A percentile compares a stretch with the other conserved stretches of the same genome.
Conservation (phyloP, 805 yeast genomes). For the Barnettozyma populi region DNA sequence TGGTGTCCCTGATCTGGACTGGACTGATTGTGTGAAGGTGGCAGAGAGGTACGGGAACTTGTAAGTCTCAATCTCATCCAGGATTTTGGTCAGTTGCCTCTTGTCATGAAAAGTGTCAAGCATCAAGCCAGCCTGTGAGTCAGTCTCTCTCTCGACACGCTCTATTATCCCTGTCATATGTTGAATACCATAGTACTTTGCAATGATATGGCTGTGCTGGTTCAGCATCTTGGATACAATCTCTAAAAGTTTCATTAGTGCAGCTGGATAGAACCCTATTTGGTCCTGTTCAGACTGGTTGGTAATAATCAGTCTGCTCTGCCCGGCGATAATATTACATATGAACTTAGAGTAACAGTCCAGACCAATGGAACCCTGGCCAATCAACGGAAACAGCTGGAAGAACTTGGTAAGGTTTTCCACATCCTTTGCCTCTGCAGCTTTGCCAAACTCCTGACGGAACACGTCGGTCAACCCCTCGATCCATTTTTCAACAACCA, state of each 20-base stretch:
- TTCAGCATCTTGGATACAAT: conserved; percentile 77
- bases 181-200: conserved; percentile 58
- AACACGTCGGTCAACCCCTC: conserved; percentile 53
- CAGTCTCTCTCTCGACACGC: conserved; percentile 80
- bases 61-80: conserved; percentile 53
- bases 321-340: conserved; percentile 76
- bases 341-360: conserved; percentile 81
- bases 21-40: conserved; percentile 6
- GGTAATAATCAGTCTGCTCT: conserved; percentile 62
- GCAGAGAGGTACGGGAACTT: conserved; percentile 37
- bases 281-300: conserved; percentile 34
- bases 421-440: conserved; percentile 63
- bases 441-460: conserved; percentile 56
- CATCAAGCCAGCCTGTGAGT: conserved; percentile 86
- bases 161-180: conserved; percentile 65
- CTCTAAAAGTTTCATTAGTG: conserved; percentile 68
- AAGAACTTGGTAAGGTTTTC: conserved; percentile 71
- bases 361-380: conserved; percentile 65
- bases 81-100: conserved; percentile 48
- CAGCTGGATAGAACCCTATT: conserved; percentile 52
- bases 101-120: conserved; percentile 81
- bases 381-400: conserved; percentile 82
- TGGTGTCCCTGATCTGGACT: conserved; percentile 5
- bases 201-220: conserved; percentile 80
- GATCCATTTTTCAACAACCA: conserved; percentile 53